Percentiles rank a stretch among this genome's conserved stretches.
phyloP scores from a whole-genome alignment of 2,329 filamentous ascomycete species.

The Ceratocystis eucalypticola region DNA sequence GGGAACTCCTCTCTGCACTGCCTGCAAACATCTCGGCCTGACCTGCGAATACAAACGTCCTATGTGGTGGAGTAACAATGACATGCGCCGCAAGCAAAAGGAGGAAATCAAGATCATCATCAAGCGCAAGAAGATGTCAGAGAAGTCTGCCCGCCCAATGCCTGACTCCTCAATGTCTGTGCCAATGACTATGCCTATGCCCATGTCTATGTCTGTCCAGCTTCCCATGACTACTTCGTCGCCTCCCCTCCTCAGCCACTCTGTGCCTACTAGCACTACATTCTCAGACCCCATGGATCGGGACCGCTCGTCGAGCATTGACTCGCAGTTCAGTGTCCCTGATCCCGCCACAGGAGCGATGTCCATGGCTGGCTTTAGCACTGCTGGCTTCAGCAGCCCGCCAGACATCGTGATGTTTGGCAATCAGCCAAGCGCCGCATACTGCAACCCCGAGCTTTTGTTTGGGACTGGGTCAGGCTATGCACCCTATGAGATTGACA shows the following conservation, averaged over 20 bases:
- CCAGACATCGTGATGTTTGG: slow-evolving; percentile 42
- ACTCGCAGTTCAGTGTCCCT: slow-evolving; percentile 57
- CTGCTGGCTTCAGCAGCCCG: slow-evolving; percentile 43
- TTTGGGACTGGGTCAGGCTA: slow-evolving; percentile 34
- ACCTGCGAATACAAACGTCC: slow-evolving; percentile 93
- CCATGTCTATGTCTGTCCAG: slow-evolving; percentile 1
- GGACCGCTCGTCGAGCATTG: slow-evolving; percentile 63
- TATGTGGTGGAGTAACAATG: slow-evolving; percentile 93
- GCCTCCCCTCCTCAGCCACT: slow-evolving; percentile 68
- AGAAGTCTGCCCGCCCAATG: slow-evolving; percentile 56
- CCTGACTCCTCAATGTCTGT: slow-evolving; percentile 31
- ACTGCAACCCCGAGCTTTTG: slow-evolving; percentile 24
- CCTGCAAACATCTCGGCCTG: slow-evolving; percentile 62
- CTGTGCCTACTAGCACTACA: slow-evolving; percentile 65
- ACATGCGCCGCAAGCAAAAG: slow-evolving; percentile 73
- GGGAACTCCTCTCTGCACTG: slow-evolving; percentile 47
- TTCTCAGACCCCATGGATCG: slow-evolving; percentile 62
- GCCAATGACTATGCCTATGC: slow-evolving; percentile 1
- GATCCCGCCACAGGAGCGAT: not conserved
- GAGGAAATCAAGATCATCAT: slow-evolving; percentile 95
- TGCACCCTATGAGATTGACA: slow-evolving; percentile 82
- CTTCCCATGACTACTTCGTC: slow-evolving; percentile 37
- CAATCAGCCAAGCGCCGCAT: slow-evolving; percentile 33
- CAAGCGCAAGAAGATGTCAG: slow-evolving; percentile 87
- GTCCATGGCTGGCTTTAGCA: slow-evolving; percentile 38